Conservation (phyloP, 1,284 basidiomycete species). For the Gymnopus androsaceus region DNA sequence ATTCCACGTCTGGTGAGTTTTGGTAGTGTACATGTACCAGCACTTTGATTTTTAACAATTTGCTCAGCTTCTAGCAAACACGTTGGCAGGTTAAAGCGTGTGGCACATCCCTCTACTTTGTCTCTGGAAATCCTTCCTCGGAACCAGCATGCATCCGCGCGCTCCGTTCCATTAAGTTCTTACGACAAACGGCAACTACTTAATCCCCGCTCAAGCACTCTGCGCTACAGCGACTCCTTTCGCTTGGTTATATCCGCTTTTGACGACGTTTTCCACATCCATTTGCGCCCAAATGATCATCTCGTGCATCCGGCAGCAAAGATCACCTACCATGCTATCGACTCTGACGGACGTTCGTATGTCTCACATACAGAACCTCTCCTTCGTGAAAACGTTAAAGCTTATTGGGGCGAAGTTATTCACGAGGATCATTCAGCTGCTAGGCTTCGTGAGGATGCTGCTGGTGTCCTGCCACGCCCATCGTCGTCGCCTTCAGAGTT, state of each 20-base stretch:
- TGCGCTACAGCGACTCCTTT: slow-evolving; percentile 65
- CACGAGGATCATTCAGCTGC: slow-evolving; percentile 46
- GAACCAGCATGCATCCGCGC: slow-evolving; percentile 21
- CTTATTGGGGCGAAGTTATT: slow-evolving; percentile 74
- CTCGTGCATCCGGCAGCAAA: slow-evolving; percentile 78
- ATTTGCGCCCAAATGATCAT: slow-evolving; percentile 74
- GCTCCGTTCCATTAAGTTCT: slow-evolving; percentile 21
- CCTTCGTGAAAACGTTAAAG: slow-evolving; percentile 54
- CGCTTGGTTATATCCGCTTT: slow-evolving; percentile 67
- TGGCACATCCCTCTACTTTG: slow-evolving; percentile 58
- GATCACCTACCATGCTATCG: slow-evolving; percentile 57
- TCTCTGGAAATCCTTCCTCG: slow-evolving; percentile 71
- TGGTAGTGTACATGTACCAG: slow-evolving; percentile 27
- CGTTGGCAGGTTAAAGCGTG: slow-evolving; percentile 55
- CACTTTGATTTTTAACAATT: slow-evolving; percentile 7
- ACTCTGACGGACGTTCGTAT: slow-evolving; percentile 45
- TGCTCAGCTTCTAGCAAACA: slow-evolving; percentile 53
- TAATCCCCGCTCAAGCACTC: slow-evolving; percentile 37
- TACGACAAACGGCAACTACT: slow-evolving; percentile 37
- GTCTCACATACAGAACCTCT: slow-evolving; percentile 53
- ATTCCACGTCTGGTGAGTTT: slow-evolving; percentile 6
- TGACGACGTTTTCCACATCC: slow-evolving; percentile 62
- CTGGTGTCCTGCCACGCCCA: slow-evolving; percentile 41
- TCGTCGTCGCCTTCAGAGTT: slow-evolving; percentile 46
- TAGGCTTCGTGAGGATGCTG: slow-evolving; percentile 63